These are phyloP conservation scores for Calamus simplicifolius DNA, from an alignment of 176 grass and related monocot genomes.

Conservation along the genomic window DNA sequence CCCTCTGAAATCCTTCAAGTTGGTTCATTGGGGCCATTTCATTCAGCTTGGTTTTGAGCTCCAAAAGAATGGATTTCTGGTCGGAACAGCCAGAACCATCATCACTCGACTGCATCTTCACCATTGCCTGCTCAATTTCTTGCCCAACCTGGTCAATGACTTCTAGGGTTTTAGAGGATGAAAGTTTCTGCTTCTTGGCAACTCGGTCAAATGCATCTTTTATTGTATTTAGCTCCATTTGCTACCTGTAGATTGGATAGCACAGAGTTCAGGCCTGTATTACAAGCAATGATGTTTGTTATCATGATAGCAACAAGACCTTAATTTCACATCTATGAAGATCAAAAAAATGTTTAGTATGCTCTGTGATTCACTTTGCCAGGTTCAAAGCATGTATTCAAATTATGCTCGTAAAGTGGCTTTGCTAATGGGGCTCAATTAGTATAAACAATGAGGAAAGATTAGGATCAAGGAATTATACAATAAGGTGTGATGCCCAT, in stretches of 20 bases:
- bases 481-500: no score
- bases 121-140: slow-evolving; percentile 47
- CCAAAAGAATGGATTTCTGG: slow-evolving; percentile 35
- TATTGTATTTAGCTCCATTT: slow-evolving; percentile 68
- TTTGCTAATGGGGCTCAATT: no score
- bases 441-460: no score
- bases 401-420: no score
- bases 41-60: slow-evolving; percentile 52
- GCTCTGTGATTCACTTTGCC: no score
- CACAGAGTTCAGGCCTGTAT: not conserved
- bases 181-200: slow-evolving; percentile 48
- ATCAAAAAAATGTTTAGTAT: no score
- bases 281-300: no score
- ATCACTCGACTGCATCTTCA: slow-evolving; percentile 52
- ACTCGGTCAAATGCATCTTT: slow-evolving; percentile 72
- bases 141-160: slow-evolving; percentile 43
- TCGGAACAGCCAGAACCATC: slow-evolving; percentile 32
- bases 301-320: no score
- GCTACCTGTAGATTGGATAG: not conserved
- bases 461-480: no score
- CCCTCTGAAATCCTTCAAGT: slow-evolving; percentile 69
- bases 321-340: no score
- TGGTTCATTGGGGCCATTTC: slow-evolving; percentile 42
- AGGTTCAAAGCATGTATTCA: no score
- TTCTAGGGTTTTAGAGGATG: slow-evolving; percentile 46